A percentile compares a stretch with the other conserved stretches of the same genome.
Conservation (phyloP, 2,329 filamentous ascomycete genomes). For the Drechslerella dactyloides region DNA sequence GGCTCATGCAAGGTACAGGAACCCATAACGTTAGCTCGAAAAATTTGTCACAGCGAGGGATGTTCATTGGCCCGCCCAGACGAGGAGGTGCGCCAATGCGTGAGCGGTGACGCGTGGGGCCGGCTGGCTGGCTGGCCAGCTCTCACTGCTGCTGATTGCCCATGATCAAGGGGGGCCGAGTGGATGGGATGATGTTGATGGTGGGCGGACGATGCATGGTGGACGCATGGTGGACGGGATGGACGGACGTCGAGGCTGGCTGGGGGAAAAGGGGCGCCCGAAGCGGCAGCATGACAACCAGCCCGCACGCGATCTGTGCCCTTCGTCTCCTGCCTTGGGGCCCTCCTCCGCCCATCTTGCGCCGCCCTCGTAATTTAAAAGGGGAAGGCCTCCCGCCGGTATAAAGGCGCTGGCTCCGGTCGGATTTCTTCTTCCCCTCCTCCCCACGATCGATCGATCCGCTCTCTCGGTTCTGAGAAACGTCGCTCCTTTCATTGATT, state of each 20-base stretch:
- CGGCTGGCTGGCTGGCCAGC: conserved; percentile 5
- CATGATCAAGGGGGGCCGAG: too few relatives aligned
- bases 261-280: conserved; percentile 5
- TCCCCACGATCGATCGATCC: conserved; percentile 33
- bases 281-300: neutral
- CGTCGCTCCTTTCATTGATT: conserved; percentile 35
- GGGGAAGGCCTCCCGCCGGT: conserved; percentile 6
- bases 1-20: conserved; percentile 41
- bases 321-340: neutral
- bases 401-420: neutral
- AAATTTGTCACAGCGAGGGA: conserved; percentile 32
- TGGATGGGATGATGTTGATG: conserved; percentile 2
- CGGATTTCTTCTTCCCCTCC: conserved; percentile 30
- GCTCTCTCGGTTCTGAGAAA: conserved; percentile 43
- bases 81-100: conserved; percentile 32
- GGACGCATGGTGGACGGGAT: neutral
- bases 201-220: neutral
- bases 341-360: neutral
- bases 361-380: conserved; percentile 9
- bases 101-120: conserved; percentile 3
- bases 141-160: too few relatives aligned
- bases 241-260: neutral
- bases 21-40: conserved; percentile 17
- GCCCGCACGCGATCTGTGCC: conserved; percentile 5
- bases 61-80: conserved; percentile 34